These are phyloP conservation scores for Tylopilus orsonianus DNA, from an alignment of 1,284 basidiomycete species.

Conservation along the genomic window DNA sequence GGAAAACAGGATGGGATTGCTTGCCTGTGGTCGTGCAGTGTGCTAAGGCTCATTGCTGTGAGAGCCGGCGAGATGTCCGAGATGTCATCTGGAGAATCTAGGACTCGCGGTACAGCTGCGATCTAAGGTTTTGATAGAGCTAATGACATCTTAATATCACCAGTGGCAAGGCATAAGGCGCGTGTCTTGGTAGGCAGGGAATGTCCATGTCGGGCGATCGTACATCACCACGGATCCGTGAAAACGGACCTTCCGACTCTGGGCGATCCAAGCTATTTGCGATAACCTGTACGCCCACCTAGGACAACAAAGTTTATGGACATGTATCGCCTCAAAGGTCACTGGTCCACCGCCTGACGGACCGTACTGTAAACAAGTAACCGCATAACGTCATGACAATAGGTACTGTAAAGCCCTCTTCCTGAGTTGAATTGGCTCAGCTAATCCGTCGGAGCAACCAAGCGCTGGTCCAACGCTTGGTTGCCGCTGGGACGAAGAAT, in stretches of 20 bases:
- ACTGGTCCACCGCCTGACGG: too few relatives aligned
- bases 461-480: too few relatives aligned
- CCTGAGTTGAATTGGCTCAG: neutral
- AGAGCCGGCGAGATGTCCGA: neutral
- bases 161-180: neutral
- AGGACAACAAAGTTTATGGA: neutral
- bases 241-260: neutral
- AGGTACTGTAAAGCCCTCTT: too few relatives aligned
- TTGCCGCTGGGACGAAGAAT: too few relatives aligned
- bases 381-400: too few relatives aligned
- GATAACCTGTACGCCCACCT: too few relatives aligned
- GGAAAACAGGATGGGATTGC: neutral
- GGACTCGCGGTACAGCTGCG: slow-evolving; percentile 1
- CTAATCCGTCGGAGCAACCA: neutral
- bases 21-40: slow-evolving; percentile 13
- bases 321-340: too few relatives aligned
- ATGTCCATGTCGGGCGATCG: too few relatives aligned
- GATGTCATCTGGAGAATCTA: slow-evolving; percentile 2
- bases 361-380: too few relatives aligned
- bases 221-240: too few relatives aligned
- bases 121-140: neutral
- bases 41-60: slow-evolving; percentile 6
- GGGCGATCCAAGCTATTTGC: neutral
- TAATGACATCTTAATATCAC: neutral
- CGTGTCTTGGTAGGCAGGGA: neutral